phyloP scores from a whole-genome alignment of 352 stramenopile genomes.

The Phytophthora capsici region DNA sequence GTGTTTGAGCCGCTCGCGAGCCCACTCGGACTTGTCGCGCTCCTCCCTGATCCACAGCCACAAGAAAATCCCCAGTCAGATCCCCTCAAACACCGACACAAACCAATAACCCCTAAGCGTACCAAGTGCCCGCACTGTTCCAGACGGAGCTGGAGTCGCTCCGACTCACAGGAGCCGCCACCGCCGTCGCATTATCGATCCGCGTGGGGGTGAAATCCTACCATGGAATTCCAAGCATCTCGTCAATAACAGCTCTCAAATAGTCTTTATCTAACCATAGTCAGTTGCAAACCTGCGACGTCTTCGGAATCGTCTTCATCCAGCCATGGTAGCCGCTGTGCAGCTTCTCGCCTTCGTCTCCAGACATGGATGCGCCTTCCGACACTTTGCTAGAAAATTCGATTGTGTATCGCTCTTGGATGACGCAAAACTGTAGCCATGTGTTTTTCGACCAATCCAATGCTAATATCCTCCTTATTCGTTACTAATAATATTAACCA shows the following conservation, averaged over 20 bases:
- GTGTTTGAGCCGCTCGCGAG: conserved; percentile 71
- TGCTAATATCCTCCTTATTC: conserved; percentile 6
- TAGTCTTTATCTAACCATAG: too few species aligned
- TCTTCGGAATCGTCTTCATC: conserved; percentile 90
- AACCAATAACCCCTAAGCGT: conserved; percentile 13
- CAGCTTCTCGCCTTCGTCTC: conserved; percentile 73
- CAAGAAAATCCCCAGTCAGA: conserved; percentile 12
- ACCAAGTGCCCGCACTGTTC: conserved; percentile 87
- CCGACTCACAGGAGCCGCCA: conserved; percentile 16
- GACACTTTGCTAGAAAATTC: conserved; percentile 30
- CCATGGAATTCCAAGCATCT: neutral
- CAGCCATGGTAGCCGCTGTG: conserved; percentile 87
- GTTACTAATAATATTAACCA: conserved; percentile 8
- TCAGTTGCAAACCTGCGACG: conserved; percentile 48
- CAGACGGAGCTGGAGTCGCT: conserved; percentile 70
- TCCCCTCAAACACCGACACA: neutral
- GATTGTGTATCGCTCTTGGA: conserved; percentile 14
- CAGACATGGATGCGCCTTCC: conserved; percentile 40
- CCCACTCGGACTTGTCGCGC: conserved; percentile 84
- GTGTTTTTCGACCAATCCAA: conserved; percentile 17
- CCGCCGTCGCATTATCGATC: conserved; percentile 50
- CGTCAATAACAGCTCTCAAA: neutral
- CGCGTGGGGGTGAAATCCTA: conserved; percentile 83
- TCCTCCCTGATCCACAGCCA: conserved; percentile 63
- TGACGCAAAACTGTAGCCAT: conserved; percentile 7